Base-by-base conservation (phyloP, 768 basidiomycete species). In the Mycena amicta region DNA sequence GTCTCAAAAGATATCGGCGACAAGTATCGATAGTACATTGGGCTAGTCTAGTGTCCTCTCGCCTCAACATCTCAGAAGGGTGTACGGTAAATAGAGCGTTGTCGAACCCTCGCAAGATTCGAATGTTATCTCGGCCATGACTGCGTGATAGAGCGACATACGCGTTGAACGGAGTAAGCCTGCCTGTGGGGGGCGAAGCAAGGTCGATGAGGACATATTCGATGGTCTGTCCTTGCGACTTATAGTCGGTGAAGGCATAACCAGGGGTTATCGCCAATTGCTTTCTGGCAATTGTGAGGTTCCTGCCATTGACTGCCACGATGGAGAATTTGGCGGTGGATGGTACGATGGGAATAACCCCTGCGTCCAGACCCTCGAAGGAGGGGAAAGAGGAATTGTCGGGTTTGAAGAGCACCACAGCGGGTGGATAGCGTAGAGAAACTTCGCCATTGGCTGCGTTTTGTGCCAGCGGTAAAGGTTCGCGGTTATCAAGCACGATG, bases 181-280 rank as follows among this genome's bases (percentile, higher is more conserved):
- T 18, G 0, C 65, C 68, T 0, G 56, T 55, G 0, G 72, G 71
- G 3, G 76, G 72, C 23, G 52, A 57, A 3, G 54, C 72, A 0
- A 81, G 49, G 53, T 80, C 75, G 3, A 79, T 70, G 0, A 77
- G 60, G 0, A 76, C 71, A 40, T 65, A 55, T 43, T 63, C 60
- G 3, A 76, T 60, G 0, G 76, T 79, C 55, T 78, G 76, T 0
- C 78, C 79, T 57, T 79, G 78, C 0, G 71, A 59, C 47, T 72
- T 68, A 61, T 76, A 79, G 58, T 79, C 77, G 0, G 75, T 79
- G 60, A 79, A 79, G 0, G 75, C 74, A 51, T 76, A 79, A n/a
- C 65, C 75, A 0, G 66, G 53, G 0, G 71, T 75, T 1, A 80
- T 51, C 0, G 75, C 62, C 13, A 70, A 62, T 55, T 79, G 75